These are phyloP conservation scores for Melocanna baccifera DNA, from an alignment of 176 grass and related monocot species.

Conservation along the genomic window DNA sequence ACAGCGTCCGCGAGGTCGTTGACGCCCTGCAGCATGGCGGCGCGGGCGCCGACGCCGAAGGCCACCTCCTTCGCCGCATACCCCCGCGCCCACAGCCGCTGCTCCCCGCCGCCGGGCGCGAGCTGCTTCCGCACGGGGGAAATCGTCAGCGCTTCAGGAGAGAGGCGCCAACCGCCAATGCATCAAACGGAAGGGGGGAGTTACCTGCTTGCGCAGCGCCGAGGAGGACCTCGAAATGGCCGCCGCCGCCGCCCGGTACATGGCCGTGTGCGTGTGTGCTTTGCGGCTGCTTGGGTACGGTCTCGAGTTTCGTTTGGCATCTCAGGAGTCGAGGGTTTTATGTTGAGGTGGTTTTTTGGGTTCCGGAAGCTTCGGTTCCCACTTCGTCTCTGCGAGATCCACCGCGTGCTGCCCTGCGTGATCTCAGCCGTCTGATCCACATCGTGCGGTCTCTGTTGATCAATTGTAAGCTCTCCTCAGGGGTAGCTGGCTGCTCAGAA, in stretches of 20 bases:
- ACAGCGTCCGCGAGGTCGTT: conserved; percentile 77
- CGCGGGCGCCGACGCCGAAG: conserved; percentile 56
- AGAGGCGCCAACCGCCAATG: not conserved
- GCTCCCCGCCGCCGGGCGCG: conserved; percentile 37
- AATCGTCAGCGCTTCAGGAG: not conserved
- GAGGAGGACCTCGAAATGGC: conserved; percentile 51
- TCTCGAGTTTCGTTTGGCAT: too few species aligned
- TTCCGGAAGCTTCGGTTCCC: too few species aligned
- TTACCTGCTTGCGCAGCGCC: conserved; percentile 14
- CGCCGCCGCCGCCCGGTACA: conserved; percentile 47
- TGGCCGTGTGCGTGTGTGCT: not conserved
- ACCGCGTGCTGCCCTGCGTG: too few species aligned
- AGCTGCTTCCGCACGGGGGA: conserved; percentile 15
- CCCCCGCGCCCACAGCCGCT: conserved; percentile 39
- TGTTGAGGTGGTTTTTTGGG: too few species aligned
- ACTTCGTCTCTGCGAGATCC: too few species aligned
- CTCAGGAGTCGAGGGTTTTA: not conserved
- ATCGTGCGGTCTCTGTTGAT: too few species aligned
- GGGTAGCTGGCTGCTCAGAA: too few species aligned
- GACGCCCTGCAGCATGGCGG: conserved; percentile 70
- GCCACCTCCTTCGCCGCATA: conserved; percentile 69
- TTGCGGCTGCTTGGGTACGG: not conserved
- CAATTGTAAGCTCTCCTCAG: too few species aligned
- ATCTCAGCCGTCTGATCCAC: too few species aligned
- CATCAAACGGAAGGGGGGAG: not conserved